Percentiles rank a stretch among this genome's conserved stretches.
Evolutionary conservation across 495 filamentous ascomycete species (phyloP).

Genomic region (Acidiella bohemica): DNA sequence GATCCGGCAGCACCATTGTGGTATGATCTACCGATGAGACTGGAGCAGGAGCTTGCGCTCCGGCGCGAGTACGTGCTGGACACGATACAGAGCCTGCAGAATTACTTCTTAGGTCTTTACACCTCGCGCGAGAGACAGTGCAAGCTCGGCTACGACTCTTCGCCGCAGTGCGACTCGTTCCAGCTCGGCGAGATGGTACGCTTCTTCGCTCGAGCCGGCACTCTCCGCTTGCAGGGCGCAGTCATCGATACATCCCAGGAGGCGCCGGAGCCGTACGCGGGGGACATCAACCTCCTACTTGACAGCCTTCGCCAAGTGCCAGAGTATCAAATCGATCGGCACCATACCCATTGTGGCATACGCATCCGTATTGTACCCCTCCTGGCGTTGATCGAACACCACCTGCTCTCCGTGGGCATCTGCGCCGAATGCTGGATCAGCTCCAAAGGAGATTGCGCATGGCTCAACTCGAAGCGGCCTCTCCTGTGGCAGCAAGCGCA

Average conservation of each 20-base stretch:
- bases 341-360: conserved; percentile 68
- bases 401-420: conserved; percentile 32
- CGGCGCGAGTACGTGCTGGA: conserved; percentile 58
- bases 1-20: conserved; percentile 41
- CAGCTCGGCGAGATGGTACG: conserved; percentile 76
- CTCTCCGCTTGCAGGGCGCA: conserved; percentile 29
- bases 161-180: conserved; percentile 66
- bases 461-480: conserved; percentile 27
- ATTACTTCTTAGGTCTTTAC: conserved; percentile 59
- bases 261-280: conserved; percentile 23
- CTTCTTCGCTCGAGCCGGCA: conserved; percentile 47
- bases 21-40: conserved; percentile 56
- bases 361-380: conserved; percentile 52
- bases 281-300: conserved; percentile 40
- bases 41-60: conserved; percentile 68
- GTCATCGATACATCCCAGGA: conserved; percentile 25
- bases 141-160: conserved; percentile 62
- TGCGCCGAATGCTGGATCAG: conserved; percentile 34
- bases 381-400: conserved; percentile 47
- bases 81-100: conserved; percentile 62
- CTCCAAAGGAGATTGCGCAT: conserved; percentile 21
- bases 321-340: conserved; percentile 63
- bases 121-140: conserved; percentile 49
- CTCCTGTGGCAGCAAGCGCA: conserved; percentile 24
- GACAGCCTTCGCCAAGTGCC: conserved; percentile 48